Conservation (phyloP, 2,329 filamentous ascomycete genomes). For the Ascochyta viciae-villosae region DNA sequence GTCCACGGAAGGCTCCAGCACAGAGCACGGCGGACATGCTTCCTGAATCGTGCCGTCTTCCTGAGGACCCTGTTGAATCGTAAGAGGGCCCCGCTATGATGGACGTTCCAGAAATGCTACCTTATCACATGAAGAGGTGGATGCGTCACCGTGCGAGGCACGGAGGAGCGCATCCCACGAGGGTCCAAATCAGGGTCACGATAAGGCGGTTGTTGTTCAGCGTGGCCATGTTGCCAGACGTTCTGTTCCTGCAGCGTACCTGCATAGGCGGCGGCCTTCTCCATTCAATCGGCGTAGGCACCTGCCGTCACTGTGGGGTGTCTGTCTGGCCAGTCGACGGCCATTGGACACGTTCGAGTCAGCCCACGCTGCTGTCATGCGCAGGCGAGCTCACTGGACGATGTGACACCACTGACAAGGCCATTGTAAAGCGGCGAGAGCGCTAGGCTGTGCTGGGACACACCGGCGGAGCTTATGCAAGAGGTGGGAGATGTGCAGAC, state of each 20-base stretch:
- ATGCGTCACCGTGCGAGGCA: conserved; percentile 15
- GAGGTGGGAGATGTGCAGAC: conserved; percentile 35
- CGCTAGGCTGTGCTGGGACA: conserved; percentile 27
- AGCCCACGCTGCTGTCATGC: conserved; percentile 41
- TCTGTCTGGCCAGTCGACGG: conserved; percentile 18
- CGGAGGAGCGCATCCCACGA: conserved; percentile 14
- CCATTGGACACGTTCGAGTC: conserved; percentile 37
- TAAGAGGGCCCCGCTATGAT: conserved; percentile 35
- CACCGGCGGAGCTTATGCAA: conserved; percentile 39
- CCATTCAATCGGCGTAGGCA: conserved; percentile 27
- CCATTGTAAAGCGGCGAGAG: conserved; percentile 38
- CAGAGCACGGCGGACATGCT: conserved; percentile 31
- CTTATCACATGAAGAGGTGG: conserved; percentile 17
- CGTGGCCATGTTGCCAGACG: conserved; percentile 19
- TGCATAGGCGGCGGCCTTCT: conserved; percentile 46
- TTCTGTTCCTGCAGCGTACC: conserved; percentile 52
- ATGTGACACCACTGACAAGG: conserved; percentile 25
- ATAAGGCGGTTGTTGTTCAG: conserved; percentile 25
- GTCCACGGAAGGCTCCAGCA: conserved; percentile 33
- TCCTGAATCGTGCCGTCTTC: conserved; percentile 40
- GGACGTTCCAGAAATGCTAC: conserved; percentile 42
- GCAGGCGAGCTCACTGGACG: conserved; percentile 32
- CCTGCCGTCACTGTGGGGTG: conserved; percentile 42
- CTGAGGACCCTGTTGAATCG: conserved; percentile 35
- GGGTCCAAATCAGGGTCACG: conserved; percentile 21